Evolutionary conservation across 169 alveolate species (phyloP).

Genomic region (Eimeria necatrix): DNA sequence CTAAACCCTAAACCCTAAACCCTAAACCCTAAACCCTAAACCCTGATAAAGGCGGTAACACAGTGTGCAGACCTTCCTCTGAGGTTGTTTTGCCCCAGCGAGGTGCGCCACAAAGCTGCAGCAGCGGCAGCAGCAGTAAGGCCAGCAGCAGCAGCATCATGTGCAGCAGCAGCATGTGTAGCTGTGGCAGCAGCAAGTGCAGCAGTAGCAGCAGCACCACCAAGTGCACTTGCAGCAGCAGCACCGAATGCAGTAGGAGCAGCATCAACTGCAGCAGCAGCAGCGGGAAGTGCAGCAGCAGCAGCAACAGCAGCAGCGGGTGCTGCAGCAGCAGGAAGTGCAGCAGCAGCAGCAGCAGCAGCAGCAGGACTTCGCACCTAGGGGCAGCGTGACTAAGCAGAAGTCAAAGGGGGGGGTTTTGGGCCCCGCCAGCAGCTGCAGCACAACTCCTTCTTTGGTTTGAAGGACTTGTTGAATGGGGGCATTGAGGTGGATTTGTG

Average conservation of each 20-base stretch:
- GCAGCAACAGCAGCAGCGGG: neutral
- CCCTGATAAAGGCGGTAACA: too few relatives aligned
- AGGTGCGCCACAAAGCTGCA: too few relatives aligned
- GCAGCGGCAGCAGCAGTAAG: too few relatives aligned
- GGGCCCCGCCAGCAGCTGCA: slow-evolving; percentile 16
- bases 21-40: too few relatives aligned
- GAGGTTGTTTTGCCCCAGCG: too few relatives aligned
- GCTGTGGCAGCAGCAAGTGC: neutral
- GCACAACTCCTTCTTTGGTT: slow-evolving; percentile 1
- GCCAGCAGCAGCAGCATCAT: too few relatives aligned
- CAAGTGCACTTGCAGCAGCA: neutral
- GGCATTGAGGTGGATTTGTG: slow-evolving; percentile 18
- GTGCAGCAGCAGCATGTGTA: neutral
- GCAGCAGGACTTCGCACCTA: slow-evolving; percentile 2
- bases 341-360: slow-evolving; percentile 17
- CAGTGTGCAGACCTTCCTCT: too few relatives aligned
- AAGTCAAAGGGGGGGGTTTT: slow-evolving; percentile 29
- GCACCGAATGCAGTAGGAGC: neutral
- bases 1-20: too few relatives aligned
- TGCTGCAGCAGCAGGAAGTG: neutral
- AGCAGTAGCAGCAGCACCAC: neutral
- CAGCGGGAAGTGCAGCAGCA: slow-evolving; percentile 14
- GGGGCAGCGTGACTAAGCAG: slow-evolving; percentile 66
- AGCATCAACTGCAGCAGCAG: neutral
- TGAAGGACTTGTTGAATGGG: neutral